Evolutionary conservation across 2,329 filamentous ascomycete genomes (phyloP).

Genomic region (Xylaria arbuscula): DNA sequence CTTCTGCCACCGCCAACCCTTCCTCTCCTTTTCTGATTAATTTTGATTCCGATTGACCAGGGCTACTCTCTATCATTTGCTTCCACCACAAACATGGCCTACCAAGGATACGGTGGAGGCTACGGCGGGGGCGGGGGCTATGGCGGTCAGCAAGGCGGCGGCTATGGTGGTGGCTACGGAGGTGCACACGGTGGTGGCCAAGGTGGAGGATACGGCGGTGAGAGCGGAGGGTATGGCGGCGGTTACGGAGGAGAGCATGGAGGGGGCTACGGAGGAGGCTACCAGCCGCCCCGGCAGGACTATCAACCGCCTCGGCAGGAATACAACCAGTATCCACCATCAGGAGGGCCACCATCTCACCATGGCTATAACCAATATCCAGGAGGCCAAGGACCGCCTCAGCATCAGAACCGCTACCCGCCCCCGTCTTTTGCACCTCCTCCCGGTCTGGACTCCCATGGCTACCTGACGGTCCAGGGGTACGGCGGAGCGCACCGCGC

Average conservation of each 20-base stretch:
- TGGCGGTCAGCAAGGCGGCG: slow-evolving; percentile 6
- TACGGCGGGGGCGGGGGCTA: slow-evolving; percentile 23
- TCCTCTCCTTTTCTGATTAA: background rate
- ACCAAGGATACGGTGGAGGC: slow-evolving; percentile 33
- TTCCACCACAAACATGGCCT: slow-evolving; percentile 45
- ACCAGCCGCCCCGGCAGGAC: slow-evolving; percentile 37
- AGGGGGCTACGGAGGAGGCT: slow-evolving; percentile 32
- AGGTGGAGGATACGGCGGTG: slow-evolving; percentile 21
- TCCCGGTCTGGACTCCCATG: slow-evolving; percentile 58
- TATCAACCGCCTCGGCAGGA: slow-evolving; percentile 37
- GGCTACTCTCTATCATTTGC: background rate
- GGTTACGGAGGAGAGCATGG: slow-evolving; percentile 21
- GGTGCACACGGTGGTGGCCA: slow-evolving; percentile 27
- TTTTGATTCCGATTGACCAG: background rate
- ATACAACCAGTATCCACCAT: slow-evolving; percentile 47
- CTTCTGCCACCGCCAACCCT: slow-evolving; percentile 10
- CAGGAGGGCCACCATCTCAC: slow-evolving; percentile 41
- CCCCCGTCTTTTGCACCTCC: slow-evolving; percentile 55
- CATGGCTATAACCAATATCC: slow-evolving; percentile 46
- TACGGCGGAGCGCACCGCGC: slow-evolving; percentile 49
- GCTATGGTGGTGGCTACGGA: slow-evolving; percentile 27
- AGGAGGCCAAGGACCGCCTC: slow-evolving; percentile 36
- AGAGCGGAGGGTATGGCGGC: slow-evolving; percentile 30
- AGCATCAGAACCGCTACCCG: slow-evolving; percentile 44
- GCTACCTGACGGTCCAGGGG: slow-evolving; percentile 55